Base-by-base conservation (phyloP, 2,329 filamentous ascomycete species). In the Fusarium austroafricanum region DNA sequence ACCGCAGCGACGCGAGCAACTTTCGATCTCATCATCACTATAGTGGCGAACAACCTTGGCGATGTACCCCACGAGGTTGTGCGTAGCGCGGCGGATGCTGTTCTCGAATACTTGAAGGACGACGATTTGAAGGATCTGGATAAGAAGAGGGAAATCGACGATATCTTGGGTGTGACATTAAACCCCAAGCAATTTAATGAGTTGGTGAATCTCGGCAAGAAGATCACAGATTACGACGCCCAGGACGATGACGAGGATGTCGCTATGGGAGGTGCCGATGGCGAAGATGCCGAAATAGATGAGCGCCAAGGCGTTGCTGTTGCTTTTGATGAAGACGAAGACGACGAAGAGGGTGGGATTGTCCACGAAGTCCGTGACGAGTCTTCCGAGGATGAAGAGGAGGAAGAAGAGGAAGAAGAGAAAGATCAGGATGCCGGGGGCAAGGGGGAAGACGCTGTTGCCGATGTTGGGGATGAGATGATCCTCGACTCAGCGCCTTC, bases 181-280 rank as follows among this genome's bases (percentile, higher is more conserved):
- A 90, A 86, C 47, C 88, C 93, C 2, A 97, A 97, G 77, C 91
- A 97, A 78, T 99, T 98, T 83, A 98, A 98, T 76, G 95, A 98
- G 81, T 82, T 99, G 70, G 90, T 98, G 55, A 99, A 97, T 76
- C 83, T 99, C 42, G 93, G 94, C 68, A 99, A 99, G 83, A 99
- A 99, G 82, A 97, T 99, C 67, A 99, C 96, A 49, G 96, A 99
- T 78, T 99, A 98, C 79, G 92, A 98, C 79, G 92, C 92, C 38
- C 94, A 98, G 77, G 95, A 98, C 69, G 96, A 97, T 31, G 94
- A 98, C 67, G 95, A 97, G 70, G 90, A 94, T 59, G 92, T 93
- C 83, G 91, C 88, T 29, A 89, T 90, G 73, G 90, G 87, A 59
- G 86, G 88, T 28, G 86, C 83, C 21, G 87, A 83, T 18, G 92